phyloP scores from a whole-genome alignment of 441 rosid species.

The Capsella rubella region DNA sequence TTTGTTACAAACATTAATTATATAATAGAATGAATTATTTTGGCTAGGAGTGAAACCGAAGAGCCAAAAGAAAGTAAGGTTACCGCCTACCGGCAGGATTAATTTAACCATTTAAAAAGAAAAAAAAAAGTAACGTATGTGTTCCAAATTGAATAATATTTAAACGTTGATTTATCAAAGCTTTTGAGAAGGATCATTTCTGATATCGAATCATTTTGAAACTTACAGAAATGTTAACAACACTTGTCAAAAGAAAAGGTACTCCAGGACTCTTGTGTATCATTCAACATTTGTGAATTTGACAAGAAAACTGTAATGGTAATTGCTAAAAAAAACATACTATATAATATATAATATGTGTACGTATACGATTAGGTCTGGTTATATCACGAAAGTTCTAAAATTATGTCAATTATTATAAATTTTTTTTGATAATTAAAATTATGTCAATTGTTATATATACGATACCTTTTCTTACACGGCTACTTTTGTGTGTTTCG shows the following conservation, averaged over 20 bases:
- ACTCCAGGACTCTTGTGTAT: constrained; percentile 10
- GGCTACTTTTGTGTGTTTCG: background rate
- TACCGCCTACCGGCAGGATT: background rate
- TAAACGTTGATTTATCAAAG: constrained; percentile 18
- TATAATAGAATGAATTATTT: background rate
- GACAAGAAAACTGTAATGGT: constrained; percentile 5
- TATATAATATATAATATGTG: background rate
- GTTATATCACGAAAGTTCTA: too few species aligned
- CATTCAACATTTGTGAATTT: background rate
- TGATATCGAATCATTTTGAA: background rate
- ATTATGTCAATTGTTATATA: background rate
- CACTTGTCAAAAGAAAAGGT: constrained; percentile 19
- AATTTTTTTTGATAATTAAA: too few species aligned
- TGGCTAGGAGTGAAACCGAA: constrained; percentile 32
- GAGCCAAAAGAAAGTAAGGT: constrained; percentile 26
- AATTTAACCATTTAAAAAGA: background rate
- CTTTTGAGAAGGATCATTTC: constrained; percentile 29
- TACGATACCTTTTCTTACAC: background rate
- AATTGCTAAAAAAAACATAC: constrained; percentile 1
- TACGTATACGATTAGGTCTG: too few species aligned
- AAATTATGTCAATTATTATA: too few species aligned
- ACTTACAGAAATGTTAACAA: background rate
- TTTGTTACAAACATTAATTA: constrained; percentile 5
- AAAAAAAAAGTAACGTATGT: background rate
- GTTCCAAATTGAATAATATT: constrained; percentile 14